A percentile compares a stretch with the other conserved stretches of the same genome.
phyloP scores from a whole-genome alignment of 148 eudicot genomes.

The Amaranthus hypochondriacus region DNA sequence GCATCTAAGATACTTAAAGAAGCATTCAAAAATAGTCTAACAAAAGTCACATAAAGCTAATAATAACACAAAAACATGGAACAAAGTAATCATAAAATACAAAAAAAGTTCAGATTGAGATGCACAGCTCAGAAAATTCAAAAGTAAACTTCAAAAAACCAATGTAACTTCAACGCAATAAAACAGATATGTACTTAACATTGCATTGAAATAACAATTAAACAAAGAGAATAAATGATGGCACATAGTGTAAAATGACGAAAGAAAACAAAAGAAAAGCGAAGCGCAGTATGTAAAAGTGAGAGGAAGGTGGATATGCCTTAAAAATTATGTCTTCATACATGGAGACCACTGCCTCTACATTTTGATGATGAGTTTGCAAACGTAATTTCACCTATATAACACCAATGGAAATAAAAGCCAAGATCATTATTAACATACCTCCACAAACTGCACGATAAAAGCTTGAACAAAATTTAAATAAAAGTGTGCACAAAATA shows the following conservation, averaged over 20 bases:
- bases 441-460: neutral
- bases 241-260: neutral
- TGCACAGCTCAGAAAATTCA: neutral
- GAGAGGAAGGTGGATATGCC: slow-evolving; percentile 34
- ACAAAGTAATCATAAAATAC: neutral
- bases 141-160: neutral
- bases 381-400: slow-evolving; percentile 81
- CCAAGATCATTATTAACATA: neutral
- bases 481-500: neutral
- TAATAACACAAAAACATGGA: neutral
- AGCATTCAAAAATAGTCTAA: neutral
- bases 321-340: slow-evolving; percentile 64
- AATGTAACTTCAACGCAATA: too few relatives aligned
- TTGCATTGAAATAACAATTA: neutral
- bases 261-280: neutral
- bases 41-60: neutral
- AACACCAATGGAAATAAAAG: slow-evolving; percentile 1
- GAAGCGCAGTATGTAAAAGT: neutral
- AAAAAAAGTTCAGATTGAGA: neutral
- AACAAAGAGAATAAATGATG: neutral
- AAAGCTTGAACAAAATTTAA: neutral
- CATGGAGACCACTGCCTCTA: slow-evolving; percentile 83
- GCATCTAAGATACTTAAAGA: neutral
- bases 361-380: slow-evolving; percentile 88
- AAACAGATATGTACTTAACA: neutral